These are phyloP conservation scores for Bipolaris sorokiniana DNA, from an alignment of 2,329 filamentous ascomycete species.

Conservation along the genomic window DNA sequence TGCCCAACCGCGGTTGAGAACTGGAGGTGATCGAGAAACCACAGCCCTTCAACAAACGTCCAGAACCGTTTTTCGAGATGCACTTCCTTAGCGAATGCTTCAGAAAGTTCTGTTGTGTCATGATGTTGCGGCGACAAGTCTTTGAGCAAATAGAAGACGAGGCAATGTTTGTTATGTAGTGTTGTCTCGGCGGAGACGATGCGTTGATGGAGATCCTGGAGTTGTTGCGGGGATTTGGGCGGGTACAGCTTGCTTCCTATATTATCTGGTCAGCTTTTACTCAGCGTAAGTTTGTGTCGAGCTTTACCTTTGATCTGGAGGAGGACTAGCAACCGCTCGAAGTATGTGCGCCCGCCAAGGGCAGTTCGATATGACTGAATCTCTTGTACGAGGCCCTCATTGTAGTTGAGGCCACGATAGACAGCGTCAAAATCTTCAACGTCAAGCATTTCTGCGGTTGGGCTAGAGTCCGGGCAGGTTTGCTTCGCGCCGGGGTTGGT, in stretches of 20 bases:
- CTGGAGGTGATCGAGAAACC: constrained; percentile 76
- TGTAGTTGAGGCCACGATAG: constrained; percentile 57
- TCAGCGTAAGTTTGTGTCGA: not conserved
- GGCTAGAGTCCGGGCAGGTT: constrained; percentile 6
- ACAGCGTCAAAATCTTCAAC: constrained; percentile 71
- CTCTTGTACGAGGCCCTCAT: constrained; percentile 53
- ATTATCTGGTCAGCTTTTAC: constrained; percentile 2
- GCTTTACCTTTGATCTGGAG: constrained; percentile 72
- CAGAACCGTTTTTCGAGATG: constrained; percentile 77
- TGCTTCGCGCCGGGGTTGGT: constrained; percentile 14
- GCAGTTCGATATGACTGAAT: constrained; percentile 71
- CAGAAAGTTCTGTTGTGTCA: constrained; percentile 58
- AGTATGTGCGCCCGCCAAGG: constrained; percentile 74
- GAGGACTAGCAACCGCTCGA: constrained; percentile 75
- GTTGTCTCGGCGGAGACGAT: constrained; percentile 70
- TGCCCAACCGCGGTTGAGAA: constrained; percentile 72
- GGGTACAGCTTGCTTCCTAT: constrained; percentile 71
- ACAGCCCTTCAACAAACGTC: constrained; percentile 81
- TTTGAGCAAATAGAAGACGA: constrained; percentile 83
- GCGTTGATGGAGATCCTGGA: constrained; percentile 72
- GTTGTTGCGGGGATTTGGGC: constrained; percentile 69
- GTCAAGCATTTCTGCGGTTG: constrained; percentile 60
- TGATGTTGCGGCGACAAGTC: constrained; percentile 65
- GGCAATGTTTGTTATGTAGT: constrained; percentile 78
- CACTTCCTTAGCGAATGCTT: constrained; percentile 66